Evolutionary conservation across 2,329 filamentous ascomycete genomes (phyloP).

Genomic region (Verticillium klebahnii): DNA sequence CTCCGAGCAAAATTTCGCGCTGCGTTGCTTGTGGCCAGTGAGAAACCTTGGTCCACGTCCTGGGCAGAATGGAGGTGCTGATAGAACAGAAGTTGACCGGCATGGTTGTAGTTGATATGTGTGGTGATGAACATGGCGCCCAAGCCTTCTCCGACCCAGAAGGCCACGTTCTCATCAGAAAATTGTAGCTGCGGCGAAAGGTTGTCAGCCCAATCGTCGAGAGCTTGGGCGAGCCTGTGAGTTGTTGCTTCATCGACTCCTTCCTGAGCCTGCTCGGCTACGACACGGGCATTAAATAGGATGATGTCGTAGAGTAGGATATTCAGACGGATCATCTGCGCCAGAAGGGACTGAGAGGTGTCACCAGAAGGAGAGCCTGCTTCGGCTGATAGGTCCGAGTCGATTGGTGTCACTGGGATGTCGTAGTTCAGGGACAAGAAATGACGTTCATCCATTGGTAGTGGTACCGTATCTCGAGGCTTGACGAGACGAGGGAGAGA

Average conservation of each 20-base stretch:
- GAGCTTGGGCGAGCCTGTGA: constrained; percentile 18
- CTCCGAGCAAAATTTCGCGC: constrained; percentile 28
- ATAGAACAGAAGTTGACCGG: constrained; percentile 39
- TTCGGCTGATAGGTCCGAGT: background rate
- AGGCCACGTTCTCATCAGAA: constrained; percentile 30
- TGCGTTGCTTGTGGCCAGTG: constrained; percentile 1
- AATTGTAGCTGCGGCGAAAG: constrained; percentile 30
- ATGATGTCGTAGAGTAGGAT: constrained; percentile 32
- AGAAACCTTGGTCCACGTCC: background rate
- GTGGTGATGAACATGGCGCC: constrained; percentile 38
- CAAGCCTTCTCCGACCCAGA: constrained; percentile 28
- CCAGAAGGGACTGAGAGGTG: constrained; percentile 18
- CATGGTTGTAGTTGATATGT: constrained; percentile 42
- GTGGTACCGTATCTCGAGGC: constrained; percentile 17
- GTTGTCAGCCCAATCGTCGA: constrained; percentile 29
- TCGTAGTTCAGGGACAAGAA: constrained; percentile 18
- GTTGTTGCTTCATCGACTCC: constrained; percentile 18
- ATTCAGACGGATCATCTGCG: constrained; percentile 21
- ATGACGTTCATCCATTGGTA: constrained; percentile 30
- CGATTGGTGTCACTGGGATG: background rate
- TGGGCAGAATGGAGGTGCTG: constrained; percentile 30
- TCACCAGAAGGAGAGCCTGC: constrained; percentile 1
- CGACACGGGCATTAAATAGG: constrained; percentile 28
- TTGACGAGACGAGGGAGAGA: constrained; percentile 15
- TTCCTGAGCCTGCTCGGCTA: constrained; percentile 15